Base-by-base conservation (phyloP, 192 early-diverging fungal genomes). In the Coemansia sp. region DNA sequence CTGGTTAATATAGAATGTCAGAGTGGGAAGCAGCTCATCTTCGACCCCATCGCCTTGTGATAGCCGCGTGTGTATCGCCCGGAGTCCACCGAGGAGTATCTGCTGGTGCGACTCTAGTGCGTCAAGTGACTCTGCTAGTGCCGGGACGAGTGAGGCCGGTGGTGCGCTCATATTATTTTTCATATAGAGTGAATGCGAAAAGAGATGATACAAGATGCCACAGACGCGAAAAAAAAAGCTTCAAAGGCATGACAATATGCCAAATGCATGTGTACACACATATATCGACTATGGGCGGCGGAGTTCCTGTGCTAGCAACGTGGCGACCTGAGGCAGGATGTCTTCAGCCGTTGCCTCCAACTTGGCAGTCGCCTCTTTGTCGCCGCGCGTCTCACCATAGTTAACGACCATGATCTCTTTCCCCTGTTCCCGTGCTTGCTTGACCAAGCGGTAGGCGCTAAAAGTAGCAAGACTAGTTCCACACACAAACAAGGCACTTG, bases 401-500 rank as follows among this genome's bases (percentile, higher is more conserved):
- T 93, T 95, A 18, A 94, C 64, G 5, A 93, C 82, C 20, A 81
- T 84, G 9, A 96, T 78, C 6, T 86, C 82, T 18, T 87, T 87
- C 3, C 89, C 85, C 3, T 70, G 27, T 29, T 89, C 83, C 15
- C 86, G 75, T 2, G 90, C 93, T 2, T 84, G 71, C 56, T 86
- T 85, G 12, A 91, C 85, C 8, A 98, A 82, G 5, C 94, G 87
- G 64, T 86, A 93, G 0, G 93, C 89, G 7, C 90, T 93, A 71
- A 90, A 96, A 4, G 95, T 95, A 11, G 91, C 87, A 39, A 96
- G 76, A 2, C 92, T 90, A 7, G 89, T 86, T 1, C 96, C 96
- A 50, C 95, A 82, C 18, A 93, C 87, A 59, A 98, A 75, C 61
- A 96, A 69, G 5, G 85, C 87, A 30, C 76, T 60, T 0, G 87